Evolutionary conservation across 176 grass and related monocot genomes (phyloP), one percentile per base, ranked within the genome.

Genomic region (Pharus latifolius): DNA sequence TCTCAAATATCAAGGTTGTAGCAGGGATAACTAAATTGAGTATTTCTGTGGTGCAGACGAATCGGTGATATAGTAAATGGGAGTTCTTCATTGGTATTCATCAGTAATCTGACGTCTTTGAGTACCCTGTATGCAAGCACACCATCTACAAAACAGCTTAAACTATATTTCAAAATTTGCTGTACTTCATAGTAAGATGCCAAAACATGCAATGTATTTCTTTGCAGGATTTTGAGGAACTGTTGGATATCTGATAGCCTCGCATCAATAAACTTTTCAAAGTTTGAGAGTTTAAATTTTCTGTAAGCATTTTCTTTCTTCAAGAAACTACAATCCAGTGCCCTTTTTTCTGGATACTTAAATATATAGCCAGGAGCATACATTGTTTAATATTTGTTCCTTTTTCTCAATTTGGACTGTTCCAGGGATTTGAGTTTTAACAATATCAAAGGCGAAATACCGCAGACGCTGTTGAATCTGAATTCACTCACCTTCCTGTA

Each of bases 391-490:
- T 63, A 31, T 60, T 8, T 50, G 46, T 49, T 22, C 29, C 23
- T n/a, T 42, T 7, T 80, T 2, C 3, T 42, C 35, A 4, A 58
- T 31, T 42, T 35, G 26, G 31, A 14, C 11, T 68, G 0, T 33
- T 76, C n/a, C 73, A 96, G 92, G 58, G 92, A 96, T 84, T 84
- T 96, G 74, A 97, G 93, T 67, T 93, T 93, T 70, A 90, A 98
- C 84, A 88, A 87, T 80, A 84, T 92, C 46, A 88, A 80, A 29
- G 86, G 94, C 22, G 72, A 85, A 84, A 20, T 88, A 42, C 86
- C 89, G 5, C 75, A 71, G 49, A 44, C 83, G 9, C 78, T 92
- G 49, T 77, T 85, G 50, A 90, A 19, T 66, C 69, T 92, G 38
- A 77, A 20, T 50, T 80, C 14, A 7, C 80, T 92, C 0, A 26